Evolutionary conservation across 208 protist genomes (phyloP).

Genomic region (Trypanosoma lewisi): DNA sequence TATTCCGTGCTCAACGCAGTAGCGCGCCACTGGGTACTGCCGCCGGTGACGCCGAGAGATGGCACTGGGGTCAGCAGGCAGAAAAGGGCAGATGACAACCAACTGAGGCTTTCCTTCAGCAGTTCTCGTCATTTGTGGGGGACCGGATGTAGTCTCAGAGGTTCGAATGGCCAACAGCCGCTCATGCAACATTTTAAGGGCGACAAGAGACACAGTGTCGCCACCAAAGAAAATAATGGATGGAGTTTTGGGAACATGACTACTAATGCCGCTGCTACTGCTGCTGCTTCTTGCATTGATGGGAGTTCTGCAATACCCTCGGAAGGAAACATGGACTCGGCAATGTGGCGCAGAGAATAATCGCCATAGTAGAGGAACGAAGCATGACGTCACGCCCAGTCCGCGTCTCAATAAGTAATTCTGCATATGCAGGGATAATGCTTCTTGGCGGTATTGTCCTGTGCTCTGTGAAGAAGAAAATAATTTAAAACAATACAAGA

Average conservation of each 20-base stretch:
- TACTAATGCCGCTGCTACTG: background rate
- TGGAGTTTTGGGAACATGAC: slow-evolving; percentile 2
- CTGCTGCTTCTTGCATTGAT: background rate
- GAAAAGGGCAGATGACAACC: slow-evolving; percentile 70
- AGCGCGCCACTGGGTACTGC: slow-evolving; percentile 80
- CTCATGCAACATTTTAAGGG: slow-evolving; percentile 66
- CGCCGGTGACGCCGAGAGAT: slow-evolving; percentile 43
- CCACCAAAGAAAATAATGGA: slow-evolving; percentile 84
- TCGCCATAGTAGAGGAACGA: background rate
- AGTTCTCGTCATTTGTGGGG: background rate
- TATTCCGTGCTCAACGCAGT: slow-evolving; percentile 58
- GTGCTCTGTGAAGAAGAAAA: slow-evolving; percentile 10
- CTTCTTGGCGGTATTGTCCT: background rate
- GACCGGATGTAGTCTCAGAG: background rate
- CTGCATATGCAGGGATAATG: background rate
- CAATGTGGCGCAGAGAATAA: background rate
- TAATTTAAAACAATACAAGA: too few relatives aligned
- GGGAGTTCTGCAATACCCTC: background rate
- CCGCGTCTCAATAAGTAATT: background rate
- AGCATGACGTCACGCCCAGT: background rate
- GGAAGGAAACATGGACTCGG: background rate
- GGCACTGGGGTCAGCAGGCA: slow-evolving; percentile 40
- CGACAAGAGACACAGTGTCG: slow-evolving; percentile 70
- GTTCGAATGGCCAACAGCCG: slow-evolving; percentile 37
- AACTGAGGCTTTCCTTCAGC: slow-evolving; percentile 31